Conservation (phyloP, 257 asterid genomes). For the Verbena officinalis region DNA sequence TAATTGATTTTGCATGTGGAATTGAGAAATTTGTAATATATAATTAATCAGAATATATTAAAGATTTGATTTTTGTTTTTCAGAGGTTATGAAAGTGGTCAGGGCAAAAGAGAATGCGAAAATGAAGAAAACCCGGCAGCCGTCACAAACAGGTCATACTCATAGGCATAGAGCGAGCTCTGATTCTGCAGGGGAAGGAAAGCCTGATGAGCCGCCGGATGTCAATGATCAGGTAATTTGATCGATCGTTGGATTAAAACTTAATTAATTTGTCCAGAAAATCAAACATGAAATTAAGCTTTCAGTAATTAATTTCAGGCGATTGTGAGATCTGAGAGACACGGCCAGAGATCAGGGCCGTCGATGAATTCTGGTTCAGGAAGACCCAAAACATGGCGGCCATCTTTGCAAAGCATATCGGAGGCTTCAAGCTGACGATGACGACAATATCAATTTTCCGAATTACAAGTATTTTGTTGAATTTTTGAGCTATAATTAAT, state of each 20-base stretch:
- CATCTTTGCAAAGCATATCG: conserved; percentile 59
- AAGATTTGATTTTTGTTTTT: background rate
- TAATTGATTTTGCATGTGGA: background rate
- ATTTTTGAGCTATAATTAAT: too few species aligned
- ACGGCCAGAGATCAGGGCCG: conserved; percentile 42
- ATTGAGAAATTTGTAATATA: too few species aligned
- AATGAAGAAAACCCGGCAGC: conserved; percentile 45
- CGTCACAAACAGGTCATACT: conserved; percentile 36
- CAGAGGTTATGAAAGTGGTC: conserved; percentile 85
- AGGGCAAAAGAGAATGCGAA: conserved; percentile 82
- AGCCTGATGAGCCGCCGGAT: conserved; percentile 11
- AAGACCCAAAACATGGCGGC: conserved; percentile 55
- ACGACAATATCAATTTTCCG: too few species aligned
- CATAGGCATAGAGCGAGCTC: conserved; percentile 25
- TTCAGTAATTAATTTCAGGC: conserved; percentile 26
- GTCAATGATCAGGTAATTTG: conserved; percentile 39
- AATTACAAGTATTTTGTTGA: too few species aligned
- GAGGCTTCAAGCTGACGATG: conserved; percentile 39
- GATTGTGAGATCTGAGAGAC: conserved; percentile 27
- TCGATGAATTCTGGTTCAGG: conserved; percentile 29
- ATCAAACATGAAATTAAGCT: too few species aligned
- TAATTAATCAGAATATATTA: background rate
- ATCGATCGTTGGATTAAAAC: too few species aligned
- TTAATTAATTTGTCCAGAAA: background rate
- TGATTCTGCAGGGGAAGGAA: background rate